A percentile compares a stretch with the other conserved stretches of the same genome.
Evolutionary conservation across 495 filamentous ascomycete species (phyloP).

Genomic region (Talaromyces stipitatus): DNA sequence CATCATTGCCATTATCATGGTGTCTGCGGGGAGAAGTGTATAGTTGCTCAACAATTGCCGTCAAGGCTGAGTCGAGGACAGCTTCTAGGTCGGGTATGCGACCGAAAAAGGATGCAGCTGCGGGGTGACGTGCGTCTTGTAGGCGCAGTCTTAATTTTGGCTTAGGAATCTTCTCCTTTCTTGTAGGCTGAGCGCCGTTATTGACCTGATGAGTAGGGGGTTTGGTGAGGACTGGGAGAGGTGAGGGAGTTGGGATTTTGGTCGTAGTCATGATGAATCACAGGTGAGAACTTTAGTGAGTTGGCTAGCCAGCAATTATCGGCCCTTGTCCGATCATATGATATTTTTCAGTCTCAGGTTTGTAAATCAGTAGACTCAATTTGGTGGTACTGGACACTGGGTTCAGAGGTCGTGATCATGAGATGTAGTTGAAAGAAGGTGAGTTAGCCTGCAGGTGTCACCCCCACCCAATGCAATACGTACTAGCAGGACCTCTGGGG

Average conservation of each 20-base stretch:
- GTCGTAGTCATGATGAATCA: background rate
- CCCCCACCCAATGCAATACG: background rate
- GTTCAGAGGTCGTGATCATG: background rate
- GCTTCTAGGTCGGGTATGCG: constrained; percentile 47
- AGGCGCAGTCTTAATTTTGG: constrained; percentile 66
- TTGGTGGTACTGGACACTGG: too few species aligned
- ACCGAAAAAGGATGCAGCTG: constrained; percentile 53
- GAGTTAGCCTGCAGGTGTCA: background rate
- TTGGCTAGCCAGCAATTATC: too few species aligned
- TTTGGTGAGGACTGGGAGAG: constrained; percentile 1
- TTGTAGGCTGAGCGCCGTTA: background rate
- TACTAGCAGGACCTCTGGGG: too few species aligned
- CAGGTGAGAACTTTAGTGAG: background rate
- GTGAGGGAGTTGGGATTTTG: background rate
- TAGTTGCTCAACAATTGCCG: constrained; percentile 55
- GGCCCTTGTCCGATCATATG: too few species aligned
- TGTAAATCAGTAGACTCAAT: too few species aligned
- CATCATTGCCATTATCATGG: background rate
- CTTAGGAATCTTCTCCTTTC: constrained; percentile 22
- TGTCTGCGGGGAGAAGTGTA: constrained; percentile 42
- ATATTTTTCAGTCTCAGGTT: too few species aligned
- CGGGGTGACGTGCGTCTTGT: constrained; percentile 60
- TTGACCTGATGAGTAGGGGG: background rate
- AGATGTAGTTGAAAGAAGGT: background rate
- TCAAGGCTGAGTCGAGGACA: constrained; percentile 53